Percentiles rank a stretch among this genome's conserved stretches.
phyloP scores from a whole-genome alignment of 805 yeast species.

The Candida sphagnicola region DNA sequence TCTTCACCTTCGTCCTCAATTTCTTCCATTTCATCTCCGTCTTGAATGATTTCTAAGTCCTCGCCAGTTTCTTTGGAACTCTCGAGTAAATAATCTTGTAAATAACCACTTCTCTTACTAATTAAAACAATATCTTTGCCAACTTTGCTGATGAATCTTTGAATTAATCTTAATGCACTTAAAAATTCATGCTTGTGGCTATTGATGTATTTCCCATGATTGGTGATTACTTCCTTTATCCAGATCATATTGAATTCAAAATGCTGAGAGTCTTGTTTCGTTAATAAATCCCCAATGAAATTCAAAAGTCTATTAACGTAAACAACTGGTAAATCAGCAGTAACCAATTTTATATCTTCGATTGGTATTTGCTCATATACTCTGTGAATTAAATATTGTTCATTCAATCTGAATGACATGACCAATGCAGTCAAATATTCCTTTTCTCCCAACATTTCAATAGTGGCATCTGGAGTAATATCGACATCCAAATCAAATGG shows the following conservation, averaged over 20 bases:
- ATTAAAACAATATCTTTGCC: constrained; percentile 68
- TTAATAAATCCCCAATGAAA: constrained; percentile 65
- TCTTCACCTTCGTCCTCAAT: constrained; percentile 23
- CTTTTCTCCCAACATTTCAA: constrained; percentile 54
- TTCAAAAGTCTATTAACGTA: constrained; percentile 65
- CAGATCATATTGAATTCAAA: constrained; percentile 80
- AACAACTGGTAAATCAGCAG: constrained; percentile 69
- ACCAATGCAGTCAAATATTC: constrained; percentile 75
- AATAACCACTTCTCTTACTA: constrained; percentile 51
- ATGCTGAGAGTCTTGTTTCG: constrained; percentile 62
- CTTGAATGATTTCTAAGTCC: constrained; percentile 17
- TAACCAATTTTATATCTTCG: constrained; percentile 64
- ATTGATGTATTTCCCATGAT: constrained; percentile 75
- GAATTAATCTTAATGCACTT: constrained; percentile 63
- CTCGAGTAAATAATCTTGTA: constrained; percentile 48
- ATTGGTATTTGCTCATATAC: constrained; percentile 72
- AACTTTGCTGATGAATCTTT: constrained; percentile 66
- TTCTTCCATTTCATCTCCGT: constrained; percentile 22
- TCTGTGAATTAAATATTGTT: constrained; percentile 62
- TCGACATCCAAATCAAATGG: constrained; percentile 94
- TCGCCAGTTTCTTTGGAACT: constrained; percentile 15
- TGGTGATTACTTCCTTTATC: constrained; percentile 64
- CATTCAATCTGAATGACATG: constrained; percentile 93
- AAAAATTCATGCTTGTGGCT: constrained; percentile 58
- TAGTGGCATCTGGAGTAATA: constrained; percentile 76